A percentile compares a stretch with the other conserved stretches of the same genome.
Evolutionary conservation across 2,329 filamentous ascomycete genomes (phyloP).

Genomic region (Diaporthe citri): DNA sequence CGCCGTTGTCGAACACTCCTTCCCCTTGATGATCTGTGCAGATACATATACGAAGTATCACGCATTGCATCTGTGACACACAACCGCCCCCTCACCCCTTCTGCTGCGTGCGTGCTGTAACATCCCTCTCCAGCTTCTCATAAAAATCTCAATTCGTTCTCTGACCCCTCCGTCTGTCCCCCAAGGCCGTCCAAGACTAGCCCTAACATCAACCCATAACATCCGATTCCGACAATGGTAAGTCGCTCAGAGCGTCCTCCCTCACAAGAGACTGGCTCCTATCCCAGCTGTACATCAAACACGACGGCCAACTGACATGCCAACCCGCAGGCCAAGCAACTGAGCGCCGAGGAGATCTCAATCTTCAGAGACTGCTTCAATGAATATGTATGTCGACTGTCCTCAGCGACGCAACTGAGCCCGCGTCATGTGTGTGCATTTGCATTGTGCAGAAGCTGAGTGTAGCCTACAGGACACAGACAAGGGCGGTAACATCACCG

Average conservation of each 20-base stretch:
- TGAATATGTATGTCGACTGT: constrained; percentile 36
- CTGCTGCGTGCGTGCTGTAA: not conserved
- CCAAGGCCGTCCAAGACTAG: not conserved
- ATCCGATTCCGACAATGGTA: constrained; percentile 19
- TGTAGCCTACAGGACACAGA: constrained; percentile 31
- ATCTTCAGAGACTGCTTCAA: constrained; percentile 41
- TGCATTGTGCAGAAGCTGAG: constrained; percentile 3
- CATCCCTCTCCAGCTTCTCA: constrained; percentile 1
- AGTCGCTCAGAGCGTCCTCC: not conserved
- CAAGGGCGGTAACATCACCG: constrained; percentile 50
- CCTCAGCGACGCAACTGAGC: not conserved
- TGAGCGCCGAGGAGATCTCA: constrained; percentile 39
- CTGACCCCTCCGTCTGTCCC: not conserved
- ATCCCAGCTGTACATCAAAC: not conserved
- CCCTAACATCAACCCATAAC: not conserved
- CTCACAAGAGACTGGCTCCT: no score
- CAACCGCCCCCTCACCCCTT: constrained; percentile 5
- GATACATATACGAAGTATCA: constrained; percentile 24
- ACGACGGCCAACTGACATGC: not conserved
- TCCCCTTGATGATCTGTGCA: constrained; percentile 32
- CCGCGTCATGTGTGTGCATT: not conserved
- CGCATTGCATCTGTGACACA: constrained; percentile 9
- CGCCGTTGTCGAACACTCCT: constrained; percentile 9
- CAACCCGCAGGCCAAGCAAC: constrained; percentile 29
- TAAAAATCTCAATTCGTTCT: not conserved